Evolutionary conservation across 345 rosid genomes (phyloP), one percentile per base, ranked within the genome.

Genomic region (Euphorbia lathyris): DNA sequence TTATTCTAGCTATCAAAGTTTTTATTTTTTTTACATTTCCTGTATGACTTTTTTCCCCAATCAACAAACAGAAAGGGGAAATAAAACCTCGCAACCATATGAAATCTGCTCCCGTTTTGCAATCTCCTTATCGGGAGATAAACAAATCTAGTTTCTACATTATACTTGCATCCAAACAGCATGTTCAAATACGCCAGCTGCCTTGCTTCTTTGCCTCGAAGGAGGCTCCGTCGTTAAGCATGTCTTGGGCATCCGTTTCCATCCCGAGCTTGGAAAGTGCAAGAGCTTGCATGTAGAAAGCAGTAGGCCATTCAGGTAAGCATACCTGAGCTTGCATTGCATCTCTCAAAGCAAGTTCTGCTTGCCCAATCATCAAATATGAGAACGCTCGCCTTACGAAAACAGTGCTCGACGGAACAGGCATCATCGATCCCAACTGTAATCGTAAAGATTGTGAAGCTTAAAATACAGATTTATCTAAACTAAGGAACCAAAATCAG

Each of bases 261-360:
- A 94, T 94, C 73, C 96, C 97, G 9, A 91, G 96, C 86, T 91
- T 94, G 1, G 94, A 90, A 29, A 94, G 93, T 26, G 98, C 98
- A 66, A 94, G 86, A 50, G 98, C 97, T 78, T 94, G 98, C 84
- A 92, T 72, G 80, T 94, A 94, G 84, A 94, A 94, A 20, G 98
- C 98, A 16, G 97, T 90, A 4, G 97, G 97, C 97, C 98, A 94
- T 77, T 94, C 97, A 0, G 98, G 97, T 63, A 85, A 72, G 86
- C 98, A 94, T 38, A 91, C 97, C 69, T 94, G 98, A 56, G 98
- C 97, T 76, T 94, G 98, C 98, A 94, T 94, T 23, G 98, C 98
- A 51, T 94, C 98, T 73, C 98, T 90, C 80, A 94, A 65, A 2
- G 98, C 93, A 57, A 88, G 88, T 85, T 94, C 97, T 13, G 92